A percentile compares a stretch with the other conserved stretches of the same genome.
Conservation (phyloP, 495 filamentous ascomycete genomes). For the Lepidopterella palustris region DNA sequence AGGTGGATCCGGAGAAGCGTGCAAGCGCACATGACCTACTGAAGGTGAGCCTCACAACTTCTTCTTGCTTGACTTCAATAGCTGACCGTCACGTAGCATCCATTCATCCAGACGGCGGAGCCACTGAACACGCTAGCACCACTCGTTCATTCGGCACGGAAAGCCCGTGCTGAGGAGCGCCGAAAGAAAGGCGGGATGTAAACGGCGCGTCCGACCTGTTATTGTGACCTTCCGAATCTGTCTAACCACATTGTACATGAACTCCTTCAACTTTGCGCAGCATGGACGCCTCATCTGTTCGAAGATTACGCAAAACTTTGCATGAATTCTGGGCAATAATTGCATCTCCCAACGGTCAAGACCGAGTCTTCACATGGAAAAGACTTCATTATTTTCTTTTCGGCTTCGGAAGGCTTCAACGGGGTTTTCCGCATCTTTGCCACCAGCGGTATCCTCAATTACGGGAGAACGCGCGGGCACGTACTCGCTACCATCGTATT, state of each 20-base stretch:
- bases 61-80: constrained; percentile 6
- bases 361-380: not conserved
- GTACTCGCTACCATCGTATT: no score
- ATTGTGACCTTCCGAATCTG: not conserved
- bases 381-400: not conserved
- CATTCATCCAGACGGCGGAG: constrained; percentile 75
- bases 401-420: not conserved
- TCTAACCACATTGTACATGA: not conserved
- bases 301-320: not conserved
- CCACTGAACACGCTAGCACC: constrained; percentile 70
- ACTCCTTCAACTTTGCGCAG: not conserved
- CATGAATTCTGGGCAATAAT: not conserved
- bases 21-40: constrained; percentile 89
- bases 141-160: constrained; percentile 77
- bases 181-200: constrained; percentile 42
- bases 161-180: constrained; percentile 78
- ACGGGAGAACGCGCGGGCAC: not conserved
- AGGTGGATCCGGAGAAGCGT: constrained; percentile 94
- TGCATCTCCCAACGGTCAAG: not conserved
- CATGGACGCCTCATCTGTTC: not conserved
- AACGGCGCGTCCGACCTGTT: not conserved
- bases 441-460: not conserved
- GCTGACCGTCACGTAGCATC: constrained; percentile 59
- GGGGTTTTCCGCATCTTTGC: not conserved
- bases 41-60: constrained; percentile 53